Evolutionary conservation across 768 basidiomycete genomes (phyloP), one percentile per base, ranked within the genome.

Genomic region (Kwoniella dendrophila): DNA sequence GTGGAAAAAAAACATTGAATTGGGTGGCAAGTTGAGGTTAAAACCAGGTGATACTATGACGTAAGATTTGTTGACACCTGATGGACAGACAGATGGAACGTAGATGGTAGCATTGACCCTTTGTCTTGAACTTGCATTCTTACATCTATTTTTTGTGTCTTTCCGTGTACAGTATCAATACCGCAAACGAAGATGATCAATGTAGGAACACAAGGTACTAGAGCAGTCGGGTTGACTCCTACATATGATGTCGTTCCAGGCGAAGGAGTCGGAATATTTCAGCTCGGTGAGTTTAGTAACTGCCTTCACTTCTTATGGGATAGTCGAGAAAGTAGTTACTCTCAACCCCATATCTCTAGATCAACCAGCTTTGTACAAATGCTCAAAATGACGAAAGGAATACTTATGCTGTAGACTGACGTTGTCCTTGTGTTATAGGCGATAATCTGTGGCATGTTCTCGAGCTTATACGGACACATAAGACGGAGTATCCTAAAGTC

Each of bases 401-500:
- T 22, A 6, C 33, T 14, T 30, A 24, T 18, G 10, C 40, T 38
- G 20, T 38, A 14, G 38, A 24, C 16, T 14, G 51, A 38, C 4
- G 10, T 22, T 38, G 20, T 16, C 22, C 16, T 26, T 52, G 33
- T 48, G 22, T 11, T 24, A 5, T 50, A 77, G 75, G 76, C 11
- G 74, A 79, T 40, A 63, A 67, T 11, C 62, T 79, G 10, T 77
- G 76, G 77, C 67, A 69, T 34, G 67, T 76, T 2, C 67, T 77
- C 26, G 77, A 79, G 34, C 33, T 69, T 1, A 53, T 79, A 22
- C 56, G 74, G 18, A 63, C 64, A 6, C 38, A 69, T 29, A 70
- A 69, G 64, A 66, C 51, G 4, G 24, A 45, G n/a, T 77, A 69
- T 52, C 73, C 72, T 18, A 72, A 69, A 41, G 58, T 74, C 18